phyloP scores from a whole-genome alignment of 2,329 filamentous ascomycete genomes.

The Stachybotrys chlorohalonatus region DNA sequence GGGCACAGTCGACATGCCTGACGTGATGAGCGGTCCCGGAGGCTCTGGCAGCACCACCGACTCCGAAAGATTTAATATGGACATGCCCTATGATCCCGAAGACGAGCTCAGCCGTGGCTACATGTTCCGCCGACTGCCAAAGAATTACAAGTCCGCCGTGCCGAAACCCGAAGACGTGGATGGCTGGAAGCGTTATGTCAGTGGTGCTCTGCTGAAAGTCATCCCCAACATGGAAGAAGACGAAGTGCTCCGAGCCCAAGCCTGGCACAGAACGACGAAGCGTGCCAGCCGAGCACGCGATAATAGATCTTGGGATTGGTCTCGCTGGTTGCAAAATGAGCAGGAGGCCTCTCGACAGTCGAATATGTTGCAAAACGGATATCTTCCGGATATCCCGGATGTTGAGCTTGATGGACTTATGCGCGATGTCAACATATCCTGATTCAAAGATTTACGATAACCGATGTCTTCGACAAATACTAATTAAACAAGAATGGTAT shows the following conservation, averaged over 20 bases:
- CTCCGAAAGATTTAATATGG: constrained; percentile 7
- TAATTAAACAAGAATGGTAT: too few species aligned
- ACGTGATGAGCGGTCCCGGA: too few species aligned
- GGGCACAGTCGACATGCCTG: too few species aligned
- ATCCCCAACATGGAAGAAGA: constrained; percentile 12
- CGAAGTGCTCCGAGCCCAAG: constrained; percentile 13
- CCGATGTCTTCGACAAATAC: too few species aligned
- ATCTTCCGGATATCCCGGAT: too few species aligned
- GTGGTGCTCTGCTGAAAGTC: constrained; percentile 13
- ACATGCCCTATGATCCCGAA: constrained; percentile 13
- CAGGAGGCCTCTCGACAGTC: too few species aligned
- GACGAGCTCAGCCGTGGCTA: constrained; percentile 24
- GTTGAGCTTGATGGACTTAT: background rate
- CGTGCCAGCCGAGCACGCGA: background rate
- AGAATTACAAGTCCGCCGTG: constrained; percentile 2
- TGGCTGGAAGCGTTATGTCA: constrained; percentile 18
- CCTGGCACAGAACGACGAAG: constrained; percentile 1
- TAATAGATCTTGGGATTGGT: constrained; percentile 10
- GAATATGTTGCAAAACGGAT: too few species aligned
- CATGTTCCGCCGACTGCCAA: constrained; percentile 13
- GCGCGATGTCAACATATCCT: background rate
- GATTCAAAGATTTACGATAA: too few species aligned
- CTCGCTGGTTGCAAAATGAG: background rate
- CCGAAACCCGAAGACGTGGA: constrained; percentile 9
- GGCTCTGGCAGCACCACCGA: background rate